A percentile compares a stretch with the other conserved stretches of the same genome.
phyloP scores from a whole-genome alignment of 805 yeast species.

The Kluyveromyces wickerhamii region DNA sequence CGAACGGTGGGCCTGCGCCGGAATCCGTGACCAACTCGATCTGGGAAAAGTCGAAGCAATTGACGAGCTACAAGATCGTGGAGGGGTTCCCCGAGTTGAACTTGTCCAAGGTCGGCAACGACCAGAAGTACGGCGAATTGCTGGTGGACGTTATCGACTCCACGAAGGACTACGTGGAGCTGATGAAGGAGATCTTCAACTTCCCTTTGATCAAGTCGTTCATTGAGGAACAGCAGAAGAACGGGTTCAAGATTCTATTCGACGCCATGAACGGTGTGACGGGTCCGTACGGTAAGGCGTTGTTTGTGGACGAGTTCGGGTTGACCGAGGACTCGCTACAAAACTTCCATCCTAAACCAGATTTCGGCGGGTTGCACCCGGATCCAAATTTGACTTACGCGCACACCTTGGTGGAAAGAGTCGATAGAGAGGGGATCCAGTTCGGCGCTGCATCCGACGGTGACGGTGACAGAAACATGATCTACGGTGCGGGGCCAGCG shows the following conservation, averaged over 20 bases:
- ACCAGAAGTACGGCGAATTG: slow-evolving; percentile 44
- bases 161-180: slow-evolving; percentile 64
- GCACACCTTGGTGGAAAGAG: slow-evolving; percentile 71
- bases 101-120: slow-evolving; percentile 47
- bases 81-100: slow-evolving; percentile 58
- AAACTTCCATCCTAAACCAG: slow-evolving; percentile 72
- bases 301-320: slow-evolving; percentile 80
- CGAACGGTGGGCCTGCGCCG: slow-evolving; percentile 98
- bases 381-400: slow-evolving; percentile 98
- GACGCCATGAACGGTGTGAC: slow-evolving; percentile 94
- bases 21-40: slow-evolving; percentile 87
- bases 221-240: slow-evolving; percentile 41
- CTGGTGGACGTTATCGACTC: slow-evolving; percentile 79
- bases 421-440: slow-evolving; percentile 72
- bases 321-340: slow-evolving; percentile 57
- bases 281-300: slow-evolving; percentile 86
- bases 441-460: slow-evolving; percentile 99
- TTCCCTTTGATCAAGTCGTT: slow-evolving; percentile 72
- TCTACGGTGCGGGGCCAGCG: slow-evolving; percentile 80
- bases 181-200: slow-evolving; percentile 82
- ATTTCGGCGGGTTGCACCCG: slow-evolving; percentile 96
- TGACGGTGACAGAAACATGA: slow-evolving; percentile 98
- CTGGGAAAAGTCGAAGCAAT: slow-evolving; percentile 54
- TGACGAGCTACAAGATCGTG: slow-evolving; percentile 53
- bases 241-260: slow-evolving; percentile 66